Conservation (phyloP, 345 rosid species). For the Citrus unshiu region DNA sequence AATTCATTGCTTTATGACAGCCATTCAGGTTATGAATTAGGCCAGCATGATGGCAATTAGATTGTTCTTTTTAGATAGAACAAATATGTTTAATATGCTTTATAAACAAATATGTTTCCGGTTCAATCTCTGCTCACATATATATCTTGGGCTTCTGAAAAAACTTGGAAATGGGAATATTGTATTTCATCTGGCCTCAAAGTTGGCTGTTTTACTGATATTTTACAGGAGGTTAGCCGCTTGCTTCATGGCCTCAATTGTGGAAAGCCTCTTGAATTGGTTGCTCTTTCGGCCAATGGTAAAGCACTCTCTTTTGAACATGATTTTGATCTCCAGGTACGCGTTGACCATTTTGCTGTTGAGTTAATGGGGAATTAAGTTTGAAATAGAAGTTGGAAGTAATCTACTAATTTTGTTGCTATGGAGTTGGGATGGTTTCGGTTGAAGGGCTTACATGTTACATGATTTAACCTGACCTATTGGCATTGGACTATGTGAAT, state of each 20-base stretch:
- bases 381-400: too few species aligned
- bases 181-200: neutral
- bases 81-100: too few species aligned
- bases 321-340: constrained; percentile 84
- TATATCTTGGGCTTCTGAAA: too few species aligned
- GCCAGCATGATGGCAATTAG: neutral
- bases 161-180: neutral
- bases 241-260: constrained; percentile 76
- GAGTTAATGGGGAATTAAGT: neutral
- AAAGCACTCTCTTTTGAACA: constrained; percentile 50
- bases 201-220: neutral
- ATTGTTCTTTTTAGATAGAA: neutral
- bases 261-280: constrained; percentile 48
- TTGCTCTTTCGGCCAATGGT: constrained; percentile 50
- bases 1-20: neutral
- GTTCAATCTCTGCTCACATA: too few species aligned
- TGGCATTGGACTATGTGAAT: neutral
- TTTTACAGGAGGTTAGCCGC: constrained; percentile 76
- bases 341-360: neutral
- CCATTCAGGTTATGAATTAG: neutral
- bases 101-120: too few species aligned
- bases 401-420: neutral
- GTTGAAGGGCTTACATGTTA: neutral
- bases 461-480: neutral
- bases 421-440: neutral